Base-by-base conservation (phyloP, 805 yeast species). In the Lachancea mirantina region DNA sequence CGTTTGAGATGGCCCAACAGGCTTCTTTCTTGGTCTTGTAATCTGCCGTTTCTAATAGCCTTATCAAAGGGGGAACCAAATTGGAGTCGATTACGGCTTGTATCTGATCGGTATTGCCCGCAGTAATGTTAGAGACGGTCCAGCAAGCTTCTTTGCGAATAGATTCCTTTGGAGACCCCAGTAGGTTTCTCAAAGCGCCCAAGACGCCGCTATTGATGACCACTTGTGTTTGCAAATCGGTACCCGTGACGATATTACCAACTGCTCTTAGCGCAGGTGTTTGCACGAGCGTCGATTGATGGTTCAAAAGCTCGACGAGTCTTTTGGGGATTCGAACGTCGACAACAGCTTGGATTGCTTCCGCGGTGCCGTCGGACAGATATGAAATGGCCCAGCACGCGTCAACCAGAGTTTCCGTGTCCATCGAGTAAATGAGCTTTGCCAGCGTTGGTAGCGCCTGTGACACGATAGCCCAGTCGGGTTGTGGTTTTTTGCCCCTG, bases 381-480 rank as follows among this genome's bases (percentile, higher is more conserved):
- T 92, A 92, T 1, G 96, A 84, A 34, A 92, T 87, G 9, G 97
- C 96, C 98, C 98, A 92, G 65, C 96, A 85, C 23, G 98, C 96
- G 61, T 92, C 98, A 43, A 87, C 84, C 53, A 92, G 68, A 19
- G 96, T 88, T 65, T 92, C 98, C 26, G 80, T 78, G 57, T 92
- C 98, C 42, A 80, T 73, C 8, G 95, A 83, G 57, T 81, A 92
- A 46, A 92, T 83, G 46, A 92, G 71, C 63, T 85, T 84, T 31
- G 96, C 84, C 56, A 92, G 70, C 10, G 94, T 83, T 41, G 97
- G 97, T 49, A 89, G 69, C 24, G 95, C 94, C 47, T 74, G 72
- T 39, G 84, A 80, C 32, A 92, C 95, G 36, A 80, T 66, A 35
- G 67, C 63, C 98, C 98, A 92, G 61, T 87, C 85, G 10, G 98